Evolutionary conservation across 2,329 filamentous ascomycete genomes (phyloP), one percentile per base, ranked within the genome.

Genomic region (Diaporthe destruens): DNA sequence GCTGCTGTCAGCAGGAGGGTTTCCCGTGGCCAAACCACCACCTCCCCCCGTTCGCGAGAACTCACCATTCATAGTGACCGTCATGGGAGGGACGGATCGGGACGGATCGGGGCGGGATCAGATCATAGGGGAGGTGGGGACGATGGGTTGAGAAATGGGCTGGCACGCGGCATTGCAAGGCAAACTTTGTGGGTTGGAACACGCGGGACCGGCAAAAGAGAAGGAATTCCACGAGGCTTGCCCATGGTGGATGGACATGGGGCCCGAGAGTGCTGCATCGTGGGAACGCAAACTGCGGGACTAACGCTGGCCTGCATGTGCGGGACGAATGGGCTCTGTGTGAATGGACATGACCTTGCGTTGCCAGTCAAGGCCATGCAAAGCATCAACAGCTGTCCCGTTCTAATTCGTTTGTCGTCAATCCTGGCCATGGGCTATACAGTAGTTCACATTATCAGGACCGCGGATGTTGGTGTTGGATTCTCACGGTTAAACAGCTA

Each of bases 91-190:
- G 59, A 49, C 59, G 59, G 59, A 65, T 51, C 61, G 61, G 61
- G 61, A 66, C 61, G 59, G 59, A 65, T 51, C 61, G 61, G 61
- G 61, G 53, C 61, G 61, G 61, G 47, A 53, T 51, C 61, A 66
- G 47, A 66, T 66, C 61, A 66, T 5, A 16, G 20, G n/a, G 20
- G 39, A 23, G 57, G 25, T n/a, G 39, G 57, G 23, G 23, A 25
- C 9, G 32, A 29, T 39, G 44, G 32, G 39, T 53, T 14, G 61
- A 20, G 29, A 51, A 32, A 36, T 36, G 25, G 39, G 42, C 57
- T 47, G 57, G 39, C 44, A 51, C 29, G 44, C 29, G 61, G 14
- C 61, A 51, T 65, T 47, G 61, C 32, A 29, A 66, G 23, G 61
- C 61, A 39, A 66, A 53, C 61, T 39, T 20, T 39, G 61, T 25